Percentiles rank a stretch among this genome's conserved stretches.
Conservation (phyloP, 106 monocot species). For the Dendrobium huoshanense region DNA sequence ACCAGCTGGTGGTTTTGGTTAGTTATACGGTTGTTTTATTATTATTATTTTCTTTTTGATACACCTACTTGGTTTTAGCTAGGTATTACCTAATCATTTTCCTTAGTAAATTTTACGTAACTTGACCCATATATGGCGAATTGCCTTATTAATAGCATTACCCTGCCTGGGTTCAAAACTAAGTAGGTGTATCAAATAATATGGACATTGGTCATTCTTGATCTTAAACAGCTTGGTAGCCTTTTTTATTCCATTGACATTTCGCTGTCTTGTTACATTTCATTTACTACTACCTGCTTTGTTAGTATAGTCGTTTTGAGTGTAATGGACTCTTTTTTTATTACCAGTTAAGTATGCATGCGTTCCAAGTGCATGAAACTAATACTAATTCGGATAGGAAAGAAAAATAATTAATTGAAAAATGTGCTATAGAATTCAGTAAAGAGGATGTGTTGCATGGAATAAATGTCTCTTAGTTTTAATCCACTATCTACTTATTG, state of each 20-base stretch:
- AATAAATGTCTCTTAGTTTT: no score
- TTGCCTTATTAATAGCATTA: not conserved
- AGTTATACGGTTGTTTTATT: conserved; percentile 3
- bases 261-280: not conserved
- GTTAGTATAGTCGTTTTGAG: not conserved
- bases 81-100: not conserved
- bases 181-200: not conserved
- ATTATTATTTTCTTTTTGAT: not conserved
- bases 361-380: no score
- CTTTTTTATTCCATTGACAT: not conserved
- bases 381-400: no score
- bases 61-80: not conserved
- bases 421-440: no score
- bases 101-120: not conserved
- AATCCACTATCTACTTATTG: no score
- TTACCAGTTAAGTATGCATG: no score
- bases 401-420: no score
- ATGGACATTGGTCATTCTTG: not conserved
- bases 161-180: not conserved
- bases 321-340: no score
- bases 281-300: not conserved
- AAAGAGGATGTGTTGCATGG: no score
- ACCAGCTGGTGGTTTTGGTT: conserved; percentile 98
- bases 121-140: not conserved
- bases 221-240: not conserved